Base-by-base conservation (phyloP, 2,329 filamentous ascomycete species). In the Penicillium corylophilum region DNA sequence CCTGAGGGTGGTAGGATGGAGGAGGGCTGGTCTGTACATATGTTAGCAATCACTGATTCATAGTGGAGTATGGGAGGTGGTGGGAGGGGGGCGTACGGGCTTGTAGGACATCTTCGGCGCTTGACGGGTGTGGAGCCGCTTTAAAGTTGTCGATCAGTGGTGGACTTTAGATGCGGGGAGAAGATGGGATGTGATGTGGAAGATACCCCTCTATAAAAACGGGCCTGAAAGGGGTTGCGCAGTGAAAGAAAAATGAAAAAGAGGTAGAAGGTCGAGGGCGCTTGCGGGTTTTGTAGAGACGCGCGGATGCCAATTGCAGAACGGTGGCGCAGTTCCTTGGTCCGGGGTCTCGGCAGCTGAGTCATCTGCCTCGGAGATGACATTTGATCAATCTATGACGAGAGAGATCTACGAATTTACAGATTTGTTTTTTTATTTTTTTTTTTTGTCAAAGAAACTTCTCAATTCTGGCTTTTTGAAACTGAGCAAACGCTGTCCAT, bases 1-100 rank as follows among this genome's bases (percentile, higher is more conserved):
- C 57, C 38, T 64, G 65, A n/a, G 62, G 61, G 48, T 71, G 70
- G 54, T 73, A 73, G 26, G 71, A 66, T n/a, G 71, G 71, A 15
- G 71, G 71, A 33, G 69, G 65, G 28, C 64, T 64, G 48, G 63
- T 65, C 67, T 71, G 24, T 10, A 44, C 26, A 36, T 33, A 20
- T 42, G 39, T 53, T 44, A 23, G 18, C 23, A 16, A 10, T 1
- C 24, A 45, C 36, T 29, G 20, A 22, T 10, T 31, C 33, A 10
- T 13, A 23, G 20, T 22, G 16, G 31, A 31, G 38, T 10, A 22
- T 40, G 35, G 39, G 22, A 12, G 10, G 33, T 44, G 26, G 28
- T 12, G 31, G 39, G 45, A 22, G 20, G 43, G 40, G 12, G 33
- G 60, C 66, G 46, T 58, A 70, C 67, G 8, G 67, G 67, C 47